Base-by-base conservation (phyloP, 495 filamentous ascomycete genomes). In the Amorphotheca resinae region DNA sequence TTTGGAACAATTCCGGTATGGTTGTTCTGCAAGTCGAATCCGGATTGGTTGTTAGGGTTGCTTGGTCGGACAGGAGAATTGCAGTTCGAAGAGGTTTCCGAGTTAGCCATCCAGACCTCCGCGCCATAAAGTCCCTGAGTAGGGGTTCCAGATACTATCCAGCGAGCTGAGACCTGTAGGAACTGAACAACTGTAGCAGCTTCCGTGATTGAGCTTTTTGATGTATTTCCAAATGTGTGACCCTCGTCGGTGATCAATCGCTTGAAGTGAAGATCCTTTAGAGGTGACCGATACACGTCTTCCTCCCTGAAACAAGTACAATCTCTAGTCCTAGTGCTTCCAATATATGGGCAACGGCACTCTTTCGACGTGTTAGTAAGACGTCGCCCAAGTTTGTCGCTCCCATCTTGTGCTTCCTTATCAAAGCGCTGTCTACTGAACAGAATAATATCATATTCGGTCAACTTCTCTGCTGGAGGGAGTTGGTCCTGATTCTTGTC, bases 191-290 rank as follows among this genome's bases (percentile, higher is more conserved):
- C 69, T 22, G 71, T 65, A 28, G 80, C 72, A 28, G 87, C 67
- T 34, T 82, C 79, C 12, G 73, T 80, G 43, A 69, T 75, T 26
- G 64, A 64, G 11, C 70, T 73, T 14, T 64, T 59, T 4, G 70
- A 65, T 0, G 64, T 61, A 22, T 68, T 72, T 0, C 81, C 80
- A 31, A 93, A 76, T 32, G 73, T 80, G 55, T 95, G 87, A 1
- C 89, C 89, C 69, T 96, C 89, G 42, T 96, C 89, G 23, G 93
- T 78, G 26, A 96, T 87, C 33, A 89, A 73, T 9, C 89, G 74
- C 45, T 93, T 74, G 68, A 86, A 93, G 49, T 83, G 86, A 9
- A 95, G 60, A 14, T 73, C 55, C 31, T 74, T 76, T 4, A 95
- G 60, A 0, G 81, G 74, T 2, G 79, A 81, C 2, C 68, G 59